Evolutionary conservation across 345 rosid genomes (phyloP), one percentile per base, ranked within the genome.

Genomic region (Syzygium grande): DNA sequence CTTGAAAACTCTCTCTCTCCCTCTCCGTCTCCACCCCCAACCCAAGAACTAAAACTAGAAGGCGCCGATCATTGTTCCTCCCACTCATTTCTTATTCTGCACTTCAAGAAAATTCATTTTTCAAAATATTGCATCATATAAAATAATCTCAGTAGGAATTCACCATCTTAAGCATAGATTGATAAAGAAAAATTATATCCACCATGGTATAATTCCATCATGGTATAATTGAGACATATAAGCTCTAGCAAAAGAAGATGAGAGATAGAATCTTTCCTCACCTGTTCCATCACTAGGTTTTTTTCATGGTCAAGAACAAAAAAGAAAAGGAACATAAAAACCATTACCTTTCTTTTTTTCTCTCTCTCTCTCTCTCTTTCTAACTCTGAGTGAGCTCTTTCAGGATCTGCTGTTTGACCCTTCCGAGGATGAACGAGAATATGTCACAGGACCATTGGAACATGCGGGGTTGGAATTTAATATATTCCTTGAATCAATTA

Each of bases 371-470:
- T 59, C 15, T 13, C 15, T n/a, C 73, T 61, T 17, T 3, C 55
- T 52, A 34, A 51, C 52, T 84, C 34, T 61, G 73, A 52, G 51
- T 22, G 65, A 87, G 88, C 49, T 49, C 88, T 87, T 87, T 55
- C 49, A 55, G 84, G 88, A 83, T 79, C 85, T 80, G 84, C 79
- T 80, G 46, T 87, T 87, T 87, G 84, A 43, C 80, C 65, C 38
- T 80, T 80, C 77, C 85, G 73, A 87, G 85, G 88, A 77, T 30
- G 63, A 77, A 30, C 56, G 55, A 85, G 77, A 13, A 68, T 54
- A 51, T 29, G 84, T 79, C 88, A 87, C 61, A 25, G 53, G 58
- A 61, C 78, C 84, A 65, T 49, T 49, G 87, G 29, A 86, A 65
- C 84, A 65, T 51, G 80, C 49, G 49, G 25, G 80, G 46, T 5